Base-by-base conservation (phyloP, 2,329 filamentous ascomycete genomes). In the Thermomyces lanuginosus region DNA sequence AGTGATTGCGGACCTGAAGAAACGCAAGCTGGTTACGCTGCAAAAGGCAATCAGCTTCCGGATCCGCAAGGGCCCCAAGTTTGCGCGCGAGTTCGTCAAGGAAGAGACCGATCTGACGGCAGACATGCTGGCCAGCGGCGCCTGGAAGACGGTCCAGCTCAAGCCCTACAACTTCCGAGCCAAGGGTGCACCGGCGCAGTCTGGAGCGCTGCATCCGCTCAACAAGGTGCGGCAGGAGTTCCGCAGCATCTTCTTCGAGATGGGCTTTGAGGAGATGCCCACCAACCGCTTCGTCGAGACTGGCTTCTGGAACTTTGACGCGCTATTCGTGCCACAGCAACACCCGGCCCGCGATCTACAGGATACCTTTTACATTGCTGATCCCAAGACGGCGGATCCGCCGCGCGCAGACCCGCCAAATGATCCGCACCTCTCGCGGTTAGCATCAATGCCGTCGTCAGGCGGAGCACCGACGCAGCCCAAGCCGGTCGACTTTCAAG, bases 251-350 rank as follows among this genome's bases (percentile, higher is more conserved):
- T 98, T 98, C 72, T 95, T 98, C 59, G 83, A 92, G 52, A 92
- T 92, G 75, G 89, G 86, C 28, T 98, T 95, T 61, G 76, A 86
- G 46, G 89, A 98, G 63, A 95, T 98, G 89, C 80, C 84, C 8
- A 93, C 86, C 26, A 77, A 78, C 58, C 72, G 80, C 52, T 93
- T 76, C 51, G 84, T 95, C 36, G 89, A 98, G 60, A 86, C 84
- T 8, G 84, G 86, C 24, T 93, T 95, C 73, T 98, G 89, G 83
- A 95, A 95, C 58, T 95, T 95, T 55, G 86, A 95, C 48, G 74
- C 84, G 13, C 80, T 98, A 36, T 93, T 86, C 55, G 86, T 95
- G 28, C 86, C 86, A 16, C 89, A 92, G 59, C 89, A 98, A 65
- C 89, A 98, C 55, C 89, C 89, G 27, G 89, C 89, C 33, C 81